phyloP scores from a whole-genome alignment of 2,329 filamentous ascomycete genomes.

The Corniculantispora saksenae region DNA sequence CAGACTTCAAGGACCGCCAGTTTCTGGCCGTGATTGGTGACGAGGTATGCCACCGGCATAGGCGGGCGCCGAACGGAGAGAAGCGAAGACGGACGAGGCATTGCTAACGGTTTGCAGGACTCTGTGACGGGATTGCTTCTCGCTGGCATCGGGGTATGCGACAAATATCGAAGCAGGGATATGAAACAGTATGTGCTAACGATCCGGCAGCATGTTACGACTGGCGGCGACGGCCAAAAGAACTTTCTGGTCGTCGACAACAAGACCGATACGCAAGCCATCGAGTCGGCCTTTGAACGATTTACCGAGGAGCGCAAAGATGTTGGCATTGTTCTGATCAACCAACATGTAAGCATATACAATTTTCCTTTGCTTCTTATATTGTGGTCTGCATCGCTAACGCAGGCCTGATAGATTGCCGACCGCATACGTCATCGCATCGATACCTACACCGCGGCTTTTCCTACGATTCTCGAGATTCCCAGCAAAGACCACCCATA shows the following conservation, averaged over 20 bases:
- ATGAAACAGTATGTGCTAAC: neutral
- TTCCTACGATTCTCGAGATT: slow-evolving; percentile 95
- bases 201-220: slow-evolving; percentile 75
- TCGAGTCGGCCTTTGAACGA: slow-evolving; percentile 85
- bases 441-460: slow-evolving; percentile 89
- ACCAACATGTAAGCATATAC: slow-evolving; percentile 77
- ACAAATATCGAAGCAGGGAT: neutral
- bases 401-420: slow-evolving; percentile 64
- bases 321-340: slow-evolving; percentile 94
- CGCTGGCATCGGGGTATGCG: slow-evolving; percentile 83
- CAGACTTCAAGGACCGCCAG: slow-evolving; percentile 79
- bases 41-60: slow-evolving; percentile 61
- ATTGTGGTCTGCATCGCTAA: neutral
- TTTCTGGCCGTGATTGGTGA: slow-evolving; percentile 98
- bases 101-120: slow-evolving; percentile 61
- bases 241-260: slow-evolving; percentile 96
- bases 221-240: slow-evolving; percentile 85
- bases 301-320: slow-evolving; percentile 93
- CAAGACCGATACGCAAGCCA: slow-evolving; percentile 86
- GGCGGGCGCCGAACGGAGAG: neutral
- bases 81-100: slow-evolving; percentile 14
- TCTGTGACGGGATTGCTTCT: slow-evolving; percentile 94
- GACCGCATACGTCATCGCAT: slow-evolving; percentile 90
- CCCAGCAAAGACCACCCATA: slow-evolving; percentile 99
- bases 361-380: too few species aligned